Base-by-base conservation (phyloP, 495 filamentous ascomycete species). In the Aspergillus sclerotiicarbonarius region DNA sequence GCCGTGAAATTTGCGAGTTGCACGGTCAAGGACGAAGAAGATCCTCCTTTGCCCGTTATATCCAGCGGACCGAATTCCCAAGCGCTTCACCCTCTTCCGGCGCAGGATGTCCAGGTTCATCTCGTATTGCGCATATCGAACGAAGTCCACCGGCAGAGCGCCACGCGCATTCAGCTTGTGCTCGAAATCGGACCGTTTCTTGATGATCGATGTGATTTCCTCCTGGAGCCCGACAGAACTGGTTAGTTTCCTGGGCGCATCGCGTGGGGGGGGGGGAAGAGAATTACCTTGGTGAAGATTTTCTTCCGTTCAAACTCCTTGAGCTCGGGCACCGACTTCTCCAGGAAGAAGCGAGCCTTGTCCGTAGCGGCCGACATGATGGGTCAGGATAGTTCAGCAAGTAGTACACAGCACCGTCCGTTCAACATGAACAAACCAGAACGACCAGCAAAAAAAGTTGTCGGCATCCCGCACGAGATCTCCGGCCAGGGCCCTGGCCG, bases 311-410 rank as follows among this genome's bases (percentile, higher is more conserved):
- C 86, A 58, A 89, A 90, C 56, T 96, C 91, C 50, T 89, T 90
- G 37, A 98, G 83, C 70, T 96, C 91, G 7, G 92, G 90, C 35
- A 96, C 90, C 6, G 89, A 89, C 59, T 91, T 86, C 75, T 98
- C 94, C 45, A 98, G 80, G 70, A 88, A 96, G 74, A 92, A 97
- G 29, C 93, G 89, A 16, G 92, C 93, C 74, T 96, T 98, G 68
- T 98, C 95, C 59, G 88, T 89, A 43, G 90, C 84, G 45, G 82
- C 84, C 1, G 90, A 84, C 92, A 96, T 96, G 51, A 43, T 80
- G 61, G 61, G 37, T n/a, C 5, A 41, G 9, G 25, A 5, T 25
- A 5, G 25, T n/a, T n/a, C n/a, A n/a, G n/a, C n/a, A n/a, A n/a
- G n/a, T n/a, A n/a, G n/a, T n/a, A n/a, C n/a, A n/a, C n/a, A n/a